Conservation (phyloP, 768 basidiomycete species). For the Agrocybe pediades region DNA sequence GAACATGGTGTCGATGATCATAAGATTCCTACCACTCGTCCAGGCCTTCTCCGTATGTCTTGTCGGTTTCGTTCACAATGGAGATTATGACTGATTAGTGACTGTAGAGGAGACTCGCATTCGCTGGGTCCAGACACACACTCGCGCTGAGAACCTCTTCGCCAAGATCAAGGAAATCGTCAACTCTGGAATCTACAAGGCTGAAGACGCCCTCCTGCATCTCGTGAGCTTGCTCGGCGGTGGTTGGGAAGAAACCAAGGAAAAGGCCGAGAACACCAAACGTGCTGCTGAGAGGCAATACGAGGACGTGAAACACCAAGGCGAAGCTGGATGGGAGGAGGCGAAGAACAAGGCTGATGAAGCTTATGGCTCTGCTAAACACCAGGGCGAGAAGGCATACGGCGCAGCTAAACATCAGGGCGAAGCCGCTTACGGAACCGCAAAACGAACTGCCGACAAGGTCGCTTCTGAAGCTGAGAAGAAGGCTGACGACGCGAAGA, state of each 20-base stretch:
- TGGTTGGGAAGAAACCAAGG: slow-evolving; percentile 29
- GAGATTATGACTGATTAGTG: too few species aligned
- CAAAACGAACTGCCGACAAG: slow-evolving; percentile 29
- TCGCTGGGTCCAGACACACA: slow-evolving; percentile 72
- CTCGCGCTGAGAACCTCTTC: slow-evolving; percentile 57
- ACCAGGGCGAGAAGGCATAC: slow-evolving; percentile 4
- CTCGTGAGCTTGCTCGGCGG: slow-evolving; percentile 50
- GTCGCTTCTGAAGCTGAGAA: slow-evolving; percentile 19
- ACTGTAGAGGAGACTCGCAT: slow-evolving; percentile 76
- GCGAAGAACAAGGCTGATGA: slow-evolving; percentile 25
- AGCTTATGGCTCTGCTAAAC: slow-evolving; percentile 10
- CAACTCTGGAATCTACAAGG: slow-evolving; percentile 65
- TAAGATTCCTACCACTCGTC: slow-evolving; percentile 62
- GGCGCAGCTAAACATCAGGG: background rate
- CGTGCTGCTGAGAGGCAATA: slow-evolving; percentile 17
- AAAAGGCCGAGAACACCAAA: slow-evolving; percentile 23
- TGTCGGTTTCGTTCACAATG: too few species aligned
- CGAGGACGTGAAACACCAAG: slow-evolving; percentile 20
- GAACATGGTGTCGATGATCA: slow-evolving; percentile 73
- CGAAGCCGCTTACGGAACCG: slow-evolving; percentile 6
- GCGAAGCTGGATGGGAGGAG: slow-evolving; percentile 23
- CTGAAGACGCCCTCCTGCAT: slow-evolving; percentile 72
- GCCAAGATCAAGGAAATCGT: slow-evolving; percentile 66
- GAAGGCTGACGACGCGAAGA: slow-evolving; percentile 24
- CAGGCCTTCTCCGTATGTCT: slow-evolving; percentile 74